Conservation (phyloP, 345 rosid species). For the Erysimum cheiranthoides region DNA sequence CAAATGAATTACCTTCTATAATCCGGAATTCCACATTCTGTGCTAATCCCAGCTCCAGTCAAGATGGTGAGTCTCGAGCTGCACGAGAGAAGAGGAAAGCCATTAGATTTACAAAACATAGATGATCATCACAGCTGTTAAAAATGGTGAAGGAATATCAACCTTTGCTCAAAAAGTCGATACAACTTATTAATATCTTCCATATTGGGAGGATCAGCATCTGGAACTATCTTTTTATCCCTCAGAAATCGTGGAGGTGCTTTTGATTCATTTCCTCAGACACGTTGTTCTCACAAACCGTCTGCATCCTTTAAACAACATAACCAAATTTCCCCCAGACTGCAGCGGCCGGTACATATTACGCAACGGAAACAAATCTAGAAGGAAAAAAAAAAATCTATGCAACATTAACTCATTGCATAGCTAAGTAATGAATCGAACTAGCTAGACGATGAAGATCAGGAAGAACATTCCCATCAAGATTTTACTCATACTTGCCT, state of each 20-base stretch:
- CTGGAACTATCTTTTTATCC: conserved; percentile 72
- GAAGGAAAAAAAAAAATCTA: background rate
- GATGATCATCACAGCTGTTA: background rate
- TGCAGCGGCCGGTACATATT: conserved; percentile 30
- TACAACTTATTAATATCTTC: conserved; percentile 63
- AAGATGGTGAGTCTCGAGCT: conserved; percentile 74
- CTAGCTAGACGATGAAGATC: background rate
- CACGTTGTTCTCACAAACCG: conserved; percentile 62
- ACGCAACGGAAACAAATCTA: conserved; percentile 43
- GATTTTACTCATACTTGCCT: conserved; percentile 47
- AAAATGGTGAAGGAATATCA: background rate
- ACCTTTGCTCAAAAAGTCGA: conserved; percentile 80
- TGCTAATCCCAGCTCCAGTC: conserved; percentile 96
- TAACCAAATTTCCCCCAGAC: conserved; percentile 35
- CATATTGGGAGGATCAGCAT: conserved; percentile 76
- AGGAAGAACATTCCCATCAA: conserved; percentile 4
- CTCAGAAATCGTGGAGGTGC: conserved; percentile 49
- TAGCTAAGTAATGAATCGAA: background rate
- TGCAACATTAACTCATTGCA: conserved; percentile 3
- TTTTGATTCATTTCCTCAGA: conserved; percentile 44
- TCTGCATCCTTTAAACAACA: conserved; percentile 41
- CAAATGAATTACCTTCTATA: conserved; percentile 72
- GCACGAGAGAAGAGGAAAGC: conserved; percentile 24
- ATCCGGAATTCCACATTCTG: conserved; percentile 97
- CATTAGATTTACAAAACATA: background rate